Conservation (phyloP, 2,329 filamentous ascomycete species). For the Alternaria dauci region DNA sequence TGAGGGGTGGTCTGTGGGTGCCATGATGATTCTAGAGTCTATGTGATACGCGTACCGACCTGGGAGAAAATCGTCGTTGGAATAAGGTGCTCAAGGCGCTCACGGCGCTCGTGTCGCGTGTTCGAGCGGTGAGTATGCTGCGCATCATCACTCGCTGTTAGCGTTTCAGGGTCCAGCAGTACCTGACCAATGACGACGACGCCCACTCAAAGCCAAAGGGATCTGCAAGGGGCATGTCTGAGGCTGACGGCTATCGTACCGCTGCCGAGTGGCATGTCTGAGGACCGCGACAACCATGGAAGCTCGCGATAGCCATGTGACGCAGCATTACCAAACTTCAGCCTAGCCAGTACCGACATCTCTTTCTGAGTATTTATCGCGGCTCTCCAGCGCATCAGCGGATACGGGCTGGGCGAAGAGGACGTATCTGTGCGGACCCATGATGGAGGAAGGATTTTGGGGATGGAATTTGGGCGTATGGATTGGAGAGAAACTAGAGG, state of each 20-base stretch:
- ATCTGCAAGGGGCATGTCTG: slow-evolving; percentile 22
- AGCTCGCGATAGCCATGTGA: neutral
- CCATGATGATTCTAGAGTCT: slow-evolving; percentile 30
- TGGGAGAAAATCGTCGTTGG: slow-evolving; percentile 1
- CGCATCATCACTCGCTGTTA: slow-evolving; percentile 16
- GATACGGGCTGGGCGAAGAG: too few species aligned
- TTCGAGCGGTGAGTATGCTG: slow-evolving; percentile 36
- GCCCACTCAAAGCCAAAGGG: slow-evolving; percentile 24
- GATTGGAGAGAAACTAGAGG: neutral
- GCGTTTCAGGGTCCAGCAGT: slow-evolving; percentile 41
- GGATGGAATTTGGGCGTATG: too few species aligned
- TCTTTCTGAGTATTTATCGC: neutral
- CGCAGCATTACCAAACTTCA: neutral
- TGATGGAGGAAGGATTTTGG: too few species aligned
- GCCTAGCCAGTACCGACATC: neutral
- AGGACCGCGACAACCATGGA: neutral
- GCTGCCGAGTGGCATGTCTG: slow-evolving; percentile 6
- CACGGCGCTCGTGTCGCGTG: slow-evolving; percentile 25
- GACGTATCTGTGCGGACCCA: too few species aligned
- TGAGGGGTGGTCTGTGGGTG: slow-evolving; percentile 34
- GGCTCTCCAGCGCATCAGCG: too few species aligned
- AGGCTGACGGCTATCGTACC: slow-evolving; percentile 16
- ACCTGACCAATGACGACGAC: slow-evolving; percentile 33
- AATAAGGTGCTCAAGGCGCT: slow-evolving; percentile 9
- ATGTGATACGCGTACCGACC: neutral